Evolutionary conservation across 2,329 filamentous ascomycete species (phyloP), one percentile per base, ranked within the genome.

Genomic region (Sclerotinia trifoliorum): DNA sequence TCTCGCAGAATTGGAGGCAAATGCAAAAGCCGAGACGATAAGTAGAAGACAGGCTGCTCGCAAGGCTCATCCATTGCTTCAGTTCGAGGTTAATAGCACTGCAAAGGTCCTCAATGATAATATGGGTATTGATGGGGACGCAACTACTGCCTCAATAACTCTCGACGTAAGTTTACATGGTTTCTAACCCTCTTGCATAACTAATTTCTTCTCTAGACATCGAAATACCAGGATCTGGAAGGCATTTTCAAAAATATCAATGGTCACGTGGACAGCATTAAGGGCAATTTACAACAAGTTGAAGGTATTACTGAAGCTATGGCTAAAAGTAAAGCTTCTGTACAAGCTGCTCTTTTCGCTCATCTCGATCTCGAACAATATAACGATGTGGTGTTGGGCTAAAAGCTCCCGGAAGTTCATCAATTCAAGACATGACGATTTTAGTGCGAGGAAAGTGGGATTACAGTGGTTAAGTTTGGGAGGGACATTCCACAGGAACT

Each of bases 1-100:
- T 29, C 78, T 90, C 69, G 78, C 79, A 58, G 78, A 78, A 26
- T 78, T 90, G 35, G 84, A 88, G 75, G 78, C 79, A 4, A 87
- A 88, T 70, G 86, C 86, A 17, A 82, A 83, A 70, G 82, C 82
- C 2, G 85, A 87, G 76, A 81, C 81, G 35, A 78, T 80, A 54
- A 80, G 82, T 71, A 83, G 85, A 78, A 82, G 82, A 69, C 81
- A 85, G 51, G 78, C 72, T 56, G 71, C 70, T 19, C 74, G 73
- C 49, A 78, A 76, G 56, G 46, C 78, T 46, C 75, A 79, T 71
- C 61, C 72, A 21, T 64, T 77, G n/a, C 73, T 78, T 39, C 75
- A 74, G 60, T 66, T 65, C 8, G 69, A 71, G 58, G 56, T 66
- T 52, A 58, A 64, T 8, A 60, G 21, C 13, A 66, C 49, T 17